These are phyloP conservation scores for Camellia japonica DNA, from an alignment of 148 eudicot species.

Conservation along the genomic window DNA sequence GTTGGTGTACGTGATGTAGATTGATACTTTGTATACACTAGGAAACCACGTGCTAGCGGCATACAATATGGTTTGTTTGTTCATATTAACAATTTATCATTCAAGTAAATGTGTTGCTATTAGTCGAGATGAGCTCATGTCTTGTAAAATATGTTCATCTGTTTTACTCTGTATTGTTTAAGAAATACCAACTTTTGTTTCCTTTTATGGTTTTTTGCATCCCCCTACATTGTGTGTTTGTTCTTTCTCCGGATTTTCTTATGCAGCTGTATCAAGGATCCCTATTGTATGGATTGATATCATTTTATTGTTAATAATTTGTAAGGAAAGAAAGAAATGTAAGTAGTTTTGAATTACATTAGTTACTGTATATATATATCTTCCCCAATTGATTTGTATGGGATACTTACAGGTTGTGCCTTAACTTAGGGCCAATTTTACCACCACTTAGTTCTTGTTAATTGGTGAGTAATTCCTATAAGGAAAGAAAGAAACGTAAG, in stretches of 20 bases:
- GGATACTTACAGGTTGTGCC: too few species aligned
- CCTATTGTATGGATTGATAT: background rate
- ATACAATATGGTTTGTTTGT: background rate
- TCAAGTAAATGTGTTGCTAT: background rate
- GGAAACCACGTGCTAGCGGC: background rate
- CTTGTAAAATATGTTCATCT: background rate
- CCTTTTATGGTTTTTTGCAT: background rate
- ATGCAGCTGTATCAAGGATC: background rate
- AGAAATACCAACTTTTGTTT: constrained; percentile 3
- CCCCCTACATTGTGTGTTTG: background rate
- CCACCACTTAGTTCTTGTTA: too few species aligned
- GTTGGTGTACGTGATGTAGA: background rate
- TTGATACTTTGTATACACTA: background rate
- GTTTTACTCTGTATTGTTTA: background rate
- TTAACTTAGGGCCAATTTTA: too few species aligned
- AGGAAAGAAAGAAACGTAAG: background rate
- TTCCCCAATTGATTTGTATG: too few species aligned
- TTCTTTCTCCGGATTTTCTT: background rate
- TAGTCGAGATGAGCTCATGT: background rate
- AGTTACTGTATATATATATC: too few species aligned
- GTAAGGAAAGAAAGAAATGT: too few species aligned
- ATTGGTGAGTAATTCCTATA: too few species aligned
- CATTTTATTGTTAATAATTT: background rate
- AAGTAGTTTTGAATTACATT: too few species aligned
- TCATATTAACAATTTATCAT: constrained; percentile 4